Evolutionary conservation across 2,329 filamentous ascomycete species (phyloP).

Genomic region (Talaromyces sp.): DNA sequence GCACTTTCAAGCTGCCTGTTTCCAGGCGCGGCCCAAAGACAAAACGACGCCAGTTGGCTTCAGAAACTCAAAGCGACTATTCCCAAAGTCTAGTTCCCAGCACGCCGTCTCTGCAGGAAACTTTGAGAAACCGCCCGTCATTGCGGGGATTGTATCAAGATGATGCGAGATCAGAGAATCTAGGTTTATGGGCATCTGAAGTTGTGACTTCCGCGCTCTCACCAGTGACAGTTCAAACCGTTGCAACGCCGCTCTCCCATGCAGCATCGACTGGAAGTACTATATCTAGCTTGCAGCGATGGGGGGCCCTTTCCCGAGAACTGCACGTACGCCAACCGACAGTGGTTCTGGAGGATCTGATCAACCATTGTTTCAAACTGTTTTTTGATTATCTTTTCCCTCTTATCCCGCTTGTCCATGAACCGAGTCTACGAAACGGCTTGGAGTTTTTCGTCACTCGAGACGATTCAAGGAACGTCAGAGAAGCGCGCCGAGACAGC

Average conservation of each 20-base stretch:
- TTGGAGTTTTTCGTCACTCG: conserved; percentile 31
- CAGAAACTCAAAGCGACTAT: background rate
- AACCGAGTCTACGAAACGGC: conserved; percentile 39
- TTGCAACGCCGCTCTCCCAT: conserved; percentile 18
- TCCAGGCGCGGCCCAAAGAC: conserved; percentile 26
- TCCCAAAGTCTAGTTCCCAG: background rate
- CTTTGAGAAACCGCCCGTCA: background rate
- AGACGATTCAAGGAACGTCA: background rate
- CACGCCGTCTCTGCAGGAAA: background rate
- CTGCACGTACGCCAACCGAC: conserved; percentile 9
- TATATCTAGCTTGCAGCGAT: conserved; percentile 19
- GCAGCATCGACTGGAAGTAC: conserved; percentile 16
- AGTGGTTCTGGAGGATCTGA: conserved; percentile 16
- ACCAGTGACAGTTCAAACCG: conserved; percentile 12
- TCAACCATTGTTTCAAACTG: conserved; percentile 35
- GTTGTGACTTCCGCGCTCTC: conserved; percentile 13
- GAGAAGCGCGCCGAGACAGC: background rate
- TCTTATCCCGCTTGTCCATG: conserved; percentile 43
- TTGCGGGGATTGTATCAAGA: background rate
- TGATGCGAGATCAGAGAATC: background rate
- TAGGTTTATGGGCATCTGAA: conserved; percentile 5
- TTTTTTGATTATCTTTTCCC: conserved; percentile 47
- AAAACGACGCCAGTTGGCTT: background rate
- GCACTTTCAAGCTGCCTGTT: conserved; percentile 40
- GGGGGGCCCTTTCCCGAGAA: conserved; percentile 18